Evolutionary conservation across 1,139 yeast genomes (phyloP).

Genomic region (Hyphopichia buzzinii): DNA sequence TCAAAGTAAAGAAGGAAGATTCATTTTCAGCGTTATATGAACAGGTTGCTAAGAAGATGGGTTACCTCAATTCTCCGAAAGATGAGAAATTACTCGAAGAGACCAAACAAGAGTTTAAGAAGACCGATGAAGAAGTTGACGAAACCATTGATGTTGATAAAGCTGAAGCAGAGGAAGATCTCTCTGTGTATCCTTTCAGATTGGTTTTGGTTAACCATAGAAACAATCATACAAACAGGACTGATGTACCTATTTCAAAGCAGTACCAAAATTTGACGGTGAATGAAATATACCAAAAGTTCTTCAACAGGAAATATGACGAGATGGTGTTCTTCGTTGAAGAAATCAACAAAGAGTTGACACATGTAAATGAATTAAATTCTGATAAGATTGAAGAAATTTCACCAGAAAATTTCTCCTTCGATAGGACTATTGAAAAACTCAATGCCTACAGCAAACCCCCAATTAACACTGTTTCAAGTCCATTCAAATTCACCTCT

Average conservation of each 20-base stretch:
- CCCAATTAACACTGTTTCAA: constrained; percentile 2
- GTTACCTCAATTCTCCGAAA: constrained; percentile 15
- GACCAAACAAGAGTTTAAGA: neutral
- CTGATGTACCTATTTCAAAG: constrained; percentile 51
- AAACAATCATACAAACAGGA: constrained; percentile 70
- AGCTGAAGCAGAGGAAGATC: constrained; percentile 18
- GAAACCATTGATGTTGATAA: constrained; percentile 23
- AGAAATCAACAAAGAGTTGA: constrained; percentile 36
- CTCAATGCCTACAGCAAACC: constrained; percentile 10
- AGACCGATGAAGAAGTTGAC: constrained; percentile 5
- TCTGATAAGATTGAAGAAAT: constrained; percentile 6
- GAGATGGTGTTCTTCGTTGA: constrained; percentile 51
- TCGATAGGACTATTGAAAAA: constrained; percentile 20
- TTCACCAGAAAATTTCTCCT: constrained; percentile 23
- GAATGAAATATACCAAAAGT: constrained; percentile 39
- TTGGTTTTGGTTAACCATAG: constrained; percentile 69
- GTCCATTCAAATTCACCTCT: constrained; percentile 14
- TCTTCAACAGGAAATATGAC: constrained; percentile 40
- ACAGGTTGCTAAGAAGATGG: constrained; percentile 46
- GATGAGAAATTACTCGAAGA: constrained; percentile 8
- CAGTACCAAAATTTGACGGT: constrained; percentile 27
- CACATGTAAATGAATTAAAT: constrained; percentile 14
- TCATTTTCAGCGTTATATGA: constrained; percentile 51
- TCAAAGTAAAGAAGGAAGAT: constrained; percentile 60
- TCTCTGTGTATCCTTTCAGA: constrained; percentile 38